Base-by-base conservation (phyloP, 164 flowering plant species). In the Sedum album region DNA sequence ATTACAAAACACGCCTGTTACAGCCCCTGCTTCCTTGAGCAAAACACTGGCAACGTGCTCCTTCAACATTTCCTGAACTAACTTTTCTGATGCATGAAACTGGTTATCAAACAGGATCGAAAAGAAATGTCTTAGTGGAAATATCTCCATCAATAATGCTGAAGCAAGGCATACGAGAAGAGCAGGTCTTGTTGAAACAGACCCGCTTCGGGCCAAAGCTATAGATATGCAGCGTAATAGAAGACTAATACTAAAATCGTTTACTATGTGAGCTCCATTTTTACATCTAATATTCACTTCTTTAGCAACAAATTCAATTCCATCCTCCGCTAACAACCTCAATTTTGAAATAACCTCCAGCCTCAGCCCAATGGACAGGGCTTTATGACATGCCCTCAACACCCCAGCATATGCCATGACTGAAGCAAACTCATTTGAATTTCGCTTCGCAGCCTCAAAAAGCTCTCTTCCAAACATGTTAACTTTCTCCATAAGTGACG, bases 1-100 rank as follows among this genome's bases (percentile, higher is more conserved):
- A 55, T 88, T 84, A 82, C 99, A 95, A 51, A 95, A 86, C 36
- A 79, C 82, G 66, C 87, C 79, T 28, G 94, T 85, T 51, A 84
- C 68, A 5, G 82, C 81, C 41, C 99, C 99, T 21, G 94, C 93
- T 78, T 90, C 99, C 84, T 84, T 92, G 70, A 90, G 89, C 62
- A 76, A 68, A 71, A 79, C 69, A 75, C 85, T 83, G 28, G 57
- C 76, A 33, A 83, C 66, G 77, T 88, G 96, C 51, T 76, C 80
- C 68, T 80, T 82, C 39, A 88, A 76, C 78, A 75, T 82, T 53
- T 62, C 66, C 70, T 68, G 57, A 51, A 33, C 67, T 36, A 77
- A 64, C 26, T 26, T 51, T 51, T 51, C 57, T n/a, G 57, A n/a
- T n/a, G 26, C 26, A n/a, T 2, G 23, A 51, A 10, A 51, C 21